Base-by-base conservation (phyloP, 768 basidiomycete genomes). In the Boletus tylopilopsis region DNA sequence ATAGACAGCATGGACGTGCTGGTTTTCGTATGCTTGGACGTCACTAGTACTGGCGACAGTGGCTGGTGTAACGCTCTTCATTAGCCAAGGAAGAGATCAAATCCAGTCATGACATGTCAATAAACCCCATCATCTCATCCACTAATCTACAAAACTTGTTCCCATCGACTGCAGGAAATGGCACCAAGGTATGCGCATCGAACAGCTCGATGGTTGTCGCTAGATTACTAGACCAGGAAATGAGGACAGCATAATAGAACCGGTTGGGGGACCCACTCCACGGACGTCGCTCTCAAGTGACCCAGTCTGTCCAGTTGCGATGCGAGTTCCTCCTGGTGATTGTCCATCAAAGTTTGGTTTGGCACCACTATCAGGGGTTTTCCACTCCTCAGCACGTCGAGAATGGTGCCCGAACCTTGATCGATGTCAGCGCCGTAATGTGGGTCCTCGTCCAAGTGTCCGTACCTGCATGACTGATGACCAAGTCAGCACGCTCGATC, bases 401-500 rank as follows among this genome's bases (percentile, higher is more conserved):
- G 76, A 60, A 98, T 94, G 5, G 95, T 96, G 11, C 95, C 95
- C 19, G 95, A 87, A 45, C 95, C 95, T 97, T 50, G 42, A 34
- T 35, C 36, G 35, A 46, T 16, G 45, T 55, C 27, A 55, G 38
- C 32, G 13, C 16, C 27, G 41, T 39, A 9, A 23, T 23, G 24
- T 29, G 4, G 36, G 32, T 29, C 30, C 6, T 30, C 23, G 35
- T 19, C 25, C 50, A 27, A 23, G 19, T 11, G 21, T 22, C 54
- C 80, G 57, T 63, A 93, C 95, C 95, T 63, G 93, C 95, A 76
- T 98, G 95, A 58, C 91, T 90, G 33, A 99, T 87, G 44, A 99
- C 78, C 42, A 94, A 69, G 63, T 92, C 85, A 40, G 88, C 84
- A 18, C 64, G 71, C 29, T 73, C 71, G 50, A 86, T 85, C 35